These are phyloP conservation scores for Zoysia pacifica DNA, from an alignment of 176 grass and related monocot species.

Conservation along the genomic window DNA sequence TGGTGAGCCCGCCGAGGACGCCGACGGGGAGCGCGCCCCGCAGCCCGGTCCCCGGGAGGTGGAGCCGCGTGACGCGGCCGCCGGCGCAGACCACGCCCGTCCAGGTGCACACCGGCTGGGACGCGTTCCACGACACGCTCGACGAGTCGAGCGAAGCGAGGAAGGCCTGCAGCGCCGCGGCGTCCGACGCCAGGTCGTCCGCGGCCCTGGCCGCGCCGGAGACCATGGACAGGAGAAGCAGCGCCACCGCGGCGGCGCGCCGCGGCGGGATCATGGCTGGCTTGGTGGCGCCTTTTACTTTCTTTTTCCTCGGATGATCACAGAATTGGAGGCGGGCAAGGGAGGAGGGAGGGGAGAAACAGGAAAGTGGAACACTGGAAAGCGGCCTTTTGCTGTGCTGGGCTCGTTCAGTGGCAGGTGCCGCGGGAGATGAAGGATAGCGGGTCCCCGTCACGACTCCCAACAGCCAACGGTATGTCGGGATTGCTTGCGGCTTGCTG, in stretches of 20 bases:
- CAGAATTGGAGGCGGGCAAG: background rate
- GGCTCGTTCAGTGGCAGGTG: slow-evolving; percentile 35
- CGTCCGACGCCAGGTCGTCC: slow-evolving; percentile 55
- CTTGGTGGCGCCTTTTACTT: background rate
- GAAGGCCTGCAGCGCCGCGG: slow-evolving; percentile 56
- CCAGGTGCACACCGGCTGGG: slow-evolving; percentile 53
- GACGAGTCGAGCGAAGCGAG: slow-evolving; percentile 55
- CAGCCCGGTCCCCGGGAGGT: slow-evolving; percentile 58
- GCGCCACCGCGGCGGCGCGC: background rate
- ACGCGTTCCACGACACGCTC: slow-evolving; percentile 44
- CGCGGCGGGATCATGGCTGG: slow-evolving; percentile 43
- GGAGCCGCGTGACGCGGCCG: slow-evolving; percentile 52
- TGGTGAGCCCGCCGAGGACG: slow-evolving; percentile 57
- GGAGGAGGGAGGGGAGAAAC: slow-evolving; percentile 16
- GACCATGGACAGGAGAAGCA: slow-evolving; percentile 20
- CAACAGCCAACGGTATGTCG: background rate
- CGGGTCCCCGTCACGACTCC: background rate
- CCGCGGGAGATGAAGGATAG: background rate
- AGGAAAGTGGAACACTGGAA: slow-evolving; percentile 38
- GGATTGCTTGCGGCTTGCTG: background rate
- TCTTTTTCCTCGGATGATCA: slow-evolving; percentile 25
- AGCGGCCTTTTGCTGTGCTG: slow-evolving; percentile 26
- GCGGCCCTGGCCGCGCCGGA: slow-evolving; percentile 8
- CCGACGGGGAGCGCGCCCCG: slow-evolving; percentile 45
- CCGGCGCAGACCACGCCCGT: slow-evolving; percentile 44